Evolutionary conservation across 495 filamentous ascomycete genomes (phyloP).

Genomic region (Pyrenula massariospora): DNA sequence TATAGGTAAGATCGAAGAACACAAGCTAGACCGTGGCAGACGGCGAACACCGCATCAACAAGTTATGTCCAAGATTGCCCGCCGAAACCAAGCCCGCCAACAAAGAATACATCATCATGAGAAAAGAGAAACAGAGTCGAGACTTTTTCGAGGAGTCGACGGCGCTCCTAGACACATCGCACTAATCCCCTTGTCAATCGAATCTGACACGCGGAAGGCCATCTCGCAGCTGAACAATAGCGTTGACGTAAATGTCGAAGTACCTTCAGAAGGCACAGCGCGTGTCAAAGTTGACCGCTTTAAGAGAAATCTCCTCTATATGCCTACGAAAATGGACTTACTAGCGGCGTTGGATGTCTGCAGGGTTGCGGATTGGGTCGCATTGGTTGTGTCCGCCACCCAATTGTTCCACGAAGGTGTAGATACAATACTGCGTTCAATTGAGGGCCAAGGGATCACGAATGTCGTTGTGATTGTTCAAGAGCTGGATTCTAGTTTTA

Average conservation of each 20-base stretch:
- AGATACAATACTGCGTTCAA: slow-evolving; percentile 67
- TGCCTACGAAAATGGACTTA: slow-evolving; percentile 59
- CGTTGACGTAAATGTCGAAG: slow-evolving; percentile 62
- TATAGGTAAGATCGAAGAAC: slow-evolving; percentile 48
- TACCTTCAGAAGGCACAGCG: slow-evolving; percentile 43
- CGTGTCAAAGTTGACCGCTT: slow-evolving; percentile 73
- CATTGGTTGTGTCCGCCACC: slow-evolving; percentile 69
- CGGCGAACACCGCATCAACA: slow-evolving; percentile 91
- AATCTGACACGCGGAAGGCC: slow-evolving; percentile 52
- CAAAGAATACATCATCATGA: slow-evolving; percentile 71
- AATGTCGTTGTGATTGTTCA: slow-evolving; percentile 74
- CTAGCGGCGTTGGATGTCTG: slow-evolving; percentile 73
- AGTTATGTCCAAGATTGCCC: slow-evolving; percentile 92
- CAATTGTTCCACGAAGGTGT: slow-evolving; percentile 74
- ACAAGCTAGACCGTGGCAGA: slow-evolving; percentile 37
- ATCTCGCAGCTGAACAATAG: slow-evolving; percentile 63
- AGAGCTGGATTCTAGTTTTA: slow-evolving; percentile 62
- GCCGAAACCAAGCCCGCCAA: slow-evolving; percentile 86
- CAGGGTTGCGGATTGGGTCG: slow-evolving; percentile 75
- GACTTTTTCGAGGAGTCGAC: slow-evolving; percentile 71
- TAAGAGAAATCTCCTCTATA: slow-evolving; percentile 82
- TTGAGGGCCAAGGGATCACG: slow-evolving; percentile 89
- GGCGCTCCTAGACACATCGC: slow-evolving; percentile 88
- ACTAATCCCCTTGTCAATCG: slow-evolving; percentile 68
- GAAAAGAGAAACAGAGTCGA: slow-evolving; percentile 52